phyloP scores from a whole-genome alignment of 176 grass and related monocot genomes.

The Rhynchospora breviuscula region DNA sequence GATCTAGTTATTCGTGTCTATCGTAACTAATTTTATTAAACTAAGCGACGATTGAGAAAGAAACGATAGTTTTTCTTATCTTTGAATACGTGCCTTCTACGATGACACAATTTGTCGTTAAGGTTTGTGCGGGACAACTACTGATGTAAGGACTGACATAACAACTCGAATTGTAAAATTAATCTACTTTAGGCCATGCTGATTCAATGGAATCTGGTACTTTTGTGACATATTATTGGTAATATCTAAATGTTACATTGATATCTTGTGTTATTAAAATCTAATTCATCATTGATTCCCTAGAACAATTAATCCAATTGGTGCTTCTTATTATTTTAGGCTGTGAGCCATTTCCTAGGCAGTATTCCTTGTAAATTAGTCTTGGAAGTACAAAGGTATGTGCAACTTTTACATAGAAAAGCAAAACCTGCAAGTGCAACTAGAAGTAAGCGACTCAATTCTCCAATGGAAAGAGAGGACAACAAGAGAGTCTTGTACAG shows the following conservation, averaged over 20 bases:
- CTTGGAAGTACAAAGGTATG: neutral
- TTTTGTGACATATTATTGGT: neutral
- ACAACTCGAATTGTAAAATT: neutral
- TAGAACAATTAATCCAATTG: neutral
- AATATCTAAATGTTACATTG: neutral
- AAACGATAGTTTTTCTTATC: neutral
- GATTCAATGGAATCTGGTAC: neutral
- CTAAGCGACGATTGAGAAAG: neutral
- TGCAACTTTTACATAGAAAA: conserved; percentile 12
- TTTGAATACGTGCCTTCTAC: neutral
- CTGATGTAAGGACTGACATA: neutral
- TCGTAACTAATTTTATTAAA: neutral
- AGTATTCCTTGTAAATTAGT: neutral
- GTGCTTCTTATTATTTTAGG: neutral
- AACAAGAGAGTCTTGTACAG: neutral
- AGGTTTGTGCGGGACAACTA: neutral
- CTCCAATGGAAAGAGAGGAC: neutral
- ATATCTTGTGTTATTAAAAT: neutral
- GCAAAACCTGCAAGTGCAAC: neutral
- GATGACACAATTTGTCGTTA: neutral
- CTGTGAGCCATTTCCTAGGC: neutral
- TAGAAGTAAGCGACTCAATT: neutral
- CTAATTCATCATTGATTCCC: neutral
- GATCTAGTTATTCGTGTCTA: neutral
- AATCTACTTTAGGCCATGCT: neutral